Conservation (phyloP, 176 grass and related monocot genomes). For the Alopecurus myosuroides region DNA sequence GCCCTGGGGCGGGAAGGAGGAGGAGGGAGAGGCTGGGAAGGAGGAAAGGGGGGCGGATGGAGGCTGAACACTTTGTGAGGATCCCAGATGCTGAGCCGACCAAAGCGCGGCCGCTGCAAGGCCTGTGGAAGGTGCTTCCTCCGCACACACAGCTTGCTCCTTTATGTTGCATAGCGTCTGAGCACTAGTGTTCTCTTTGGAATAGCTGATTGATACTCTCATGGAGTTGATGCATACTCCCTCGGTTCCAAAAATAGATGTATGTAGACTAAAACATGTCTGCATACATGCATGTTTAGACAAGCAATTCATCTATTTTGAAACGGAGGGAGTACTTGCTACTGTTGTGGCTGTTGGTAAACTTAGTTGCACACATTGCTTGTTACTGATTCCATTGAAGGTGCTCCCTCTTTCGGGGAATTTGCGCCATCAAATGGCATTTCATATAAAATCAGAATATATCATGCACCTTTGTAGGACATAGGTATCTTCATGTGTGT, state of each 20-base stretch:
- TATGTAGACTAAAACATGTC: too few relatives aligned
- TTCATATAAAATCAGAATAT: not conserved
- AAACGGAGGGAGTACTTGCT: too few relatives aligned
- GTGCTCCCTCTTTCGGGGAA: not conserved
- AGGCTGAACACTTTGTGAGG: constrained; percentile 54
- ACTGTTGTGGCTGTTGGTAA: not conserved
- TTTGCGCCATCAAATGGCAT: not conserved
- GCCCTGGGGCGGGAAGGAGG: constrained; percentile 29
- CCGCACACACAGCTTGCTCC: constrained; percentile 4
- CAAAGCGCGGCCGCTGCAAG: constrained; percentile 40
- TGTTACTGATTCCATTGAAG: not conserved
- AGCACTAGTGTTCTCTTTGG: not conserved
- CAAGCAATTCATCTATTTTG: too few relatives aligned
- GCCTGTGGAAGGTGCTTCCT: constrained; percentile 70
- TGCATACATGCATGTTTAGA: too few relatives aligned
- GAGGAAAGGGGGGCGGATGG: constrained; percentile 26
- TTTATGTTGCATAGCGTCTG: not conserved
- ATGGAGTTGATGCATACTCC: not conserved
- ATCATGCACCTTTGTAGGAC: not conserved
- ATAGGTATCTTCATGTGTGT: not conserved
- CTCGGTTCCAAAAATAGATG: too few relatives aligned
- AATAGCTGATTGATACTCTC: not conserved
- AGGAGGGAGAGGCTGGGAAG: constrained; percentile 38
- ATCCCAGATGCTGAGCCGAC: constrained; percentile 42
- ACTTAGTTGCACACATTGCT: not conserved